Evolutionary conservation across 2,329 filamentous ascomycete genomes (phyloP).

Genomic region (Alternaria sp.): DNA sequence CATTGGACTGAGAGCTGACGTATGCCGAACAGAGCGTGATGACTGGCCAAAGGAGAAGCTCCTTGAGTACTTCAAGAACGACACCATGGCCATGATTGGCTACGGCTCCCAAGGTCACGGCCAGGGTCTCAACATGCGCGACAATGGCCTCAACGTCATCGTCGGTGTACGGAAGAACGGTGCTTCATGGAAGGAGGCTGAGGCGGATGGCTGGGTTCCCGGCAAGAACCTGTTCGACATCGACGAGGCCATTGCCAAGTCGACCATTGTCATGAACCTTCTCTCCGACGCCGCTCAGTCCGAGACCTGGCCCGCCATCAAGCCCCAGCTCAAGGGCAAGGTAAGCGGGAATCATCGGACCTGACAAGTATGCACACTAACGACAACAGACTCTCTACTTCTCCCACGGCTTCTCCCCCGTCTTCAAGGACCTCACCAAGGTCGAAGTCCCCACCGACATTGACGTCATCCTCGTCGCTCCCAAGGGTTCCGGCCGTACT

Average conservation of each 20-base stretch:
- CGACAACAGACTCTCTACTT: slow-evolving; percentile 90
- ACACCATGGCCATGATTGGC: slow-evolving; percentile 98
- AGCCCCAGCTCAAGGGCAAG: slow-evolving; percentile 99
- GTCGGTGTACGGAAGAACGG: slow-evolving; percentile 98
- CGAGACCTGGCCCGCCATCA: slow-evolving; percentile 98
- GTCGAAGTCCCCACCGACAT: slow-evolving; percentile 95
- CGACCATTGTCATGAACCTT: slow-evolving; percentile 99
- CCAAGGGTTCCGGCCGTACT: slow-evolving; percentile 98
- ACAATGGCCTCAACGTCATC: slow-evolving; percentile 99
- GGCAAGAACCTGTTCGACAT: slow-evolving; percentile 99
- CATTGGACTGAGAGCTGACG: slow-evolving; percentile 35
- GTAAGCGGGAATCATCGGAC: slow-evolving; percentile 57
- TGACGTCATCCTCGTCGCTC: slow-evolving; percentile 98
- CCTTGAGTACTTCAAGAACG: slow-evolving; percentile 99
- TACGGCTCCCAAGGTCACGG: slow-evolving; percentile 99
- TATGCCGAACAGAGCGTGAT: slow-evolving; percentile 75
- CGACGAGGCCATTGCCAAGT: slow-evolving; percentile 91
- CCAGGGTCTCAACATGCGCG: slow-evolving; percentile 98
- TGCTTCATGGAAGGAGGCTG: slow-evolving; percentile 96
- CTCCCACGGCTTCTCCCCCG: slow-evolving; percentile 99
- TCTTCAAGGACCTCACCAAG: slow-evolving; percentile 99
- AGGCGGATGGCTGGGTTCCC: slow-evolving; percentile 96
- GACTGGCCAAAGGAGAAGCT: slow-evolving; percentile 99
- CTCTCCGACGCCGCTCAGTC: slow-evolving; percentile 97
- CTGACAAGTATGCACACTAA: slow-evolving; percentile 28